Evolutionary conservation across 78 protist genomes (phyloP), one percentile per base, ranked within the genome.

Genomic region (Cyanophora paradoxa): DNA sequence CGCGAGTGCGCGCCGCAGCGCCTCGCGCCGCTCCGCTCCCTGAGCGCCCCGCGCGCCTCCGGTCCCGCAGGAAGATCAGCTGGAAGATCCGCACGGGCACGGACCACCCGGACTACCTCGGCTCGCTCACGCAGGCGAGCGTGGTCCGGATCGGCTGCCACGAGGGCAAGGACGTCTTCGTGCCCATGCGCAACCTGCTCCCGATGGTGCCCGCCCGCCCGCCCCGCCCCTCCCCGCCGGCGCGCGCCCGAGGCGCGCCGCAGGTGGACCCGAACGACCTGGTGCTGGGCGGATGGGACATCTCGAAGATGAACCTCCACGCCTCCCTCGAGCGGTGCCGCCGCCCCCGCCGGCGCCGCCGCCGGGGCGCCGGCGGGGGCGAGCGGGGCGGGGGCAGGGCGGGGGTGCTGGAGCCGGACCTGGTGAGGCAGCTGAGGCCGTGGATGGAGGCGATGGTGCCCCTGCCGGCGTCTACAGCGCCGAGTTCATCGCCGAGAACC

Each of bases 241-340:
- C n/a, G n/a, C n/a, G n/a, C n/a, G n/a, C n/a, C n/a, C n/a, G n/a
- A n/a, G n/a, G n/a, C n/a, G n/a, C n/a, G n/a, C n/a, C n/a, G n/a
- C n/a, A n/a, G n/a, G 97, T 95, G 22, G 72, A 93, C 54, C 99
- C 99, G 59, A 92, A 91, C 75, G 96, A 94, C 79, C 48, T 98
- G 22, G 98, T 93, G 39, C 26, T 96, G 57, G 94, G 94, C 37
- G 99, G 99, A 58, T 98, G 99, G 99, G 99, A 98, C 81, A 96
- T 96, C 85, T 80, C 64, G 75, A 24, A n/a, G 36, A 63, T 80
- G 77, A 67, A 89, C 74, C 82, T 98, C 11, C 96, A 88, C 24
- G 96, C 89, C 14, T 95, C 97, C 30, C 90, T 93, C 97, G 79
- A 82, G 68, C n/a, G n/a, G n/a, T n/a, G n/a, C n/a, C n/a, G n/a